A percentile compares a stretch with the other conserved stretches of the same genome.
phyloP scores from a whole-genome alignment of 2,329 filamentous ascomycete species.

The Lecanoromycetidae sp. region DNA sequence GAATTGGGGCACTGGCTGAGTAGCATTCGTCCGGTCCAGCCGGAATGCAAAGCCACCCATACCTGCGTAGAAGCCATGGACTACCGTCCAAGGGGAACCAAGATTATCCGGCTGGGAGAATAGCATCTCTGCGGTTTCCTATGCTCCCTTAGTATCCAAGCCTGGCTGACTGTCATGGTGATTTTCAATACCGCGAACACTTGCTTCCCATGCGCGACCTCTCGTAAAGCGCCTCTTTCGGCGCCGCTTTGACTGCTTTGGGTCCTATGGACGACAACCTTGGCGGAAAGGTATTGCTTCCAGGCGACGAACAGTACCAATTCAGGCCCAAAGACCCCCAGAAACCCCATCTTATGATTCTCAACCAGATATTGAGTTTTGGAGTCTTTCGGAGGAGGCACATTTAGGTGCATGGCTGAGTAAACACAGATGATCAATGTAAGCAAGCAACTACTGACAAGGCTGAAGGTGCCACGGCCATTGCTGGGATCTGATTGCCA shows the following conservation, averaged over 20 bases:
- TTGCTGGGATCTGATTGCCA: constrained; percentile 8
- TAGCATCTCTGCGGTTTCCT: background rate
- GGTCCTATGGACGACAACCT: background rate
- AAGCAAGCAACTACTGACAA: constrained; percentile 8
- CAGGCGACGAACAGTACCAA: constrained; percentile 10
- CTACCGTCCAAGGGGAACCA: constrained; percentile 6
- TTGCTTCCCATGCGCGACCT: background rate
- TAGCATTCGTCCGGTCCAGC: background rate
- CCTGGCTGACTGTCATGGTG: background rate
- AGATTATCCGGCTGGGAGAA: background rate
- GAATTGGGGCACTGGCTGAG: background rate
- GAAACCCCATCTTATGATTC: constrained; percentile 5
- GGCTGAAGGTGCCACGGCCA: constrained; percentile 4
- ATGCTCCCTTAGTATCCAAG: background rate
- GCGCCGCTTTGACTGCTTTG: background rate
- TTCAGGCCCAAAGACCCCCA: constrained; percentile 14
- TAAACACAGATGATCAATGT: constrained; percentile 17
- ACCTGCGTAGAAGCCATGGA: constrained; percentile 15
- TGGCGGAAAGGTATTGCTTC: constrained; percentile 16
- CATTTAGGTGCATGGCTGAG: constrained; percentile 17
- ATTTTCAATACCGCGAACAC: background rate
- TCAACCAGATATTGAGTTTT: background rate
- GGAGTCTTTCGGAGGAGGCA: background rate
- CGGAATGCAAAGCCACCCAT: constrained; percentile 17
- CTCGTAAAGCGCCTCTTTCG: background rate